Base-by-base conservation (phyloP, 768 basidiomycete species). In the Mycena sanguinolenta region DNA sequence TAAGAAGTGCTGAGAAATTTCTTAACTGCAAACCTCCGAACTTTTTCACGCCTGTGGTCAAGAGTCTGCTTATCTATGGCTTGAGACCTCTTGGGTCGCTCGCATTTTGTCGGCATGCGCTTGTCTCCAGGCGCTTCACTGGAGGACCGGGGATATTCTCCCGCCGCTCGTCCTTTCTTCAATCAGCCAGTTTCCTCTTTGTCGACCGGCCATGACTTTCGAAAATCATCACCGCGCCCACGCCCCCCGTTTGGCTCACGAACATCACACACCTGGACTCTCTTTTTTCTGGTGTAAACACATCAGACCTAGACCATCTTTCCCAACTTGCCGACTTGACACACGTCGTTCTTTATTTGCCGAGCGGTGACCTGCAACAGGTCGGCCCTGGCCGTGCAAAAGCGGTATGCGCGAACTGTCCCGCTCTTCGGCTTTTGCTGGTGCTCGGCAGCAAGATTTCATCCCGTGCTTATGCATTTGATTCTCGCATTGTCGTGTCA, bases 271-370 rank as follows among this genome's bases (percentile, higher is more conserved):
- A 34, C 32, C 32, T 34, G 32, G 32, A 10, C 32, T 34, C 32
- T 10, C 4, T 34, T 34, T 34, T 10, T 4, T 34, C 32, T 34
- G 32, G 13, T 1, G n/a, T 4, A 2, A 34, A 10, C 32, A 34
- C 10, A 34, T 34, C 10, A 17, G 27, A 38, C 13, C 38, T 58
- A 16, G 27, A 46, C 36, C 13, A 7, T 19, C 55, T 69, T 23
- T 12, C 19, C 21, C 55, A 21, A 27, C 50, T 69, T 21, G 62
- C 67, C 7, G 32, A n/a, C 9, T 32, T 69, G 28, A 69, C 62
- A 4, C 68, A 69, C 34, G 17, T 69, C 36, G 49, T 58, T 27
- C 4, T 63, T n/a, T n/a, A n/a, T n/a, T n/a, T n/a, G n/a, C n/a
- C n/a, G n/a, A 23, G 21, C 0, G 32, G 3, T n/a, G 4, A 0